phyloP scores from a whole-genome alignment of 2,329 filamentous ascomycete species.

The Penicillium fuscoglaucum region DNA sequence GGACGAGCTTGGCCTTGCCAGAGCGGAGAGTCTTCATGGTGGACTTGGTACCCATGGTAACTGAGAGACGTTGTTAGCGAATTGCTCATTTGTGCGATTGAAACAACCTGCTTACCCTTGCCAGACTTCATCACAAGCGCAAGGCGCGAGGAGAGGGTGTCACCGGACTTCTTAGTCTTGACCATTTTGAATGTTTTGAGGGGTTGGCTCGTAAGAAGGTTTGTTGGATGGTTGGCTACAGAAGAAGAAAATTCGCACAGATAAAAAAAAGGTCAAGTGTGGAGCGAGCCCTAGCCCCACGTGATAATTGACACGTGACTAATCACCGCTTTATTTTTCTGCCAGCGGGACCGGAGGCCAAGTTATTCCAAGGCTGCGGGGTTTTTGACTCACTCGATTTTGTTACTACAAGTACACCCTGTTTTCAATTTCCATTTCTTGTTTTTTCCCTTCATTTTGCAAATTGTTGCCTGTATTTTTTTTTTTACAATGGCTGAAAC shows the following conservation, averaged over 20 bases:
- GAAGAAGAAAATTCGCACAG: conserved; percentile 5
- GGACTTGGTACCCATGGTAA: conserved; percentile 87
- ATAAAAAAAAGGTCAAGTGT: conserved; percentile 1
- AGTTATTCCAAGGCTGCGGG: conserved; percentile 1
- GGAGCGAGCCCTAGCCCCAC: conserved; percentile 7
- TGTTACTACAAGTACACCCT: neutral
- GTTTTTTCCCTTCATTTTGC: conserved; percentile 6
- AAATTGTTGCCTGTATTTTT: neutral
- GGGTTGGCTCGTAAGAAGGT: conserved; percentile 29
- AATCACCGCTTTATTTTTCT: conserved; percentile 3
- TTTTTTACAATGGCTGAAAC: conserved; percentile 29
- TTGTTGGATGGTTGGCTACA: conserved; percentile 6
- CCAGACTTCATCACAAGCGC: conserved; percentile 66
- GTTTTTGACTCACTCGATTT: conserved; percentile 9
- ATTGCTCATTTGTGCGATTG: conserved; percentile 1
- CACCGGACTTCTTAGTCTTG: conserved; percentile 74
- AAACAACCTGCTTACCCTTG: conserved; percentile 33
- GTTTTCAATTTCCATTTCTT: neutral
- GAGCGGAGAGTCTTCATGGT: conserved; percentile 87
- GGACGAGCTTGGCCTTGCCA: conserved; percentile 98
- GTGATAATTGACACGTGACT: neutral
- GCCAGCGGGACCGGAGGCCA: conserved; percentile 5
- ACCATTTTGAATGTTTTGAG: conserved; percentile 57
- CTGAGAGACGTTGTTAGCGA: conserved; percentile 35
- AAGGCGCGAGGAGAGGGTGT: conserved; percentile 72